phyloP scores from a whole-genome alignment of 2,329 filamentous ascomycete species.

The Colletotrichum scovillei region DNA sequence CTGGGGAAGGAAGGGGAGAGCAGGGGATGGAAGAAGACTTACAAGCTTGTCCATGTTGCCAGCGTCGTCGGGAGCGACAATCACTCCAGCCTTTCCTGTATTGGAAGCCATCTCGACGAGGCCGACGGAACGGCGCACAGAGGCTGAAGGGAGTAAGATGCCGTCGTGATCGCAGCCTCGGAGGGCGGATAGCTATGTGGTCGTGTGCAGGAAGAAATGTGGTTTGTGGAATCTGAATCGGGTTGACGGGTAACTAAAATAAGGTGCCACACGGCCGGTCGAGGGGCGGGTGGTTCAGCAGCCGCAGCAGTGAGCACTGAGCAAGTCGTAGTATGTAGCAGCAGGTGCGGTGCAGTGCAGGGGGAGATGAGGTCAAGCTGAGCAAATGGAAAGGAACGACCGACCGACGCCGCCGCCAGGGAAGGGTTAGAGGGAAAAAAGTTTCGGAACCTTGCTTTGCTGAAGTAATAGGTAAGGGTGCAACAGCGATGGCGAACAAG shows the following conservation, averaged over 20 bases:
- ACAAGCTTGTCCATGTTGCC: conserved; percentile 69
- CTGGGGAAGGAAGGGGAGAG: not conserved
- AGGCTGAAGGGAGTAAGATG: conserved; percentile 11
- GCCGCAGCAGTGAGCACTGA: not conserved
- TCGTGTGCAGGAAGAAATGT: conserved; percentile 28
- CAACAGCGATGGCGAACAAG: conserved; percentile 11
- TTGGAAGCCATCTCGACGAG: conserved; percentile 50
- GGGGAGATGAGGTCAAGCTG: conserved; percentile 10
- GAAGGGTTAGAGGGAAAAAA: conserved; percentile 13
- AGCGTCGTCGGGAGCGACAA: conserved; percentile 64
- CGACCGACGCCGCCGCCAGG: not conserved
- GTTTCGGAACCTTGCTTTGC: conserved; percentile 33
- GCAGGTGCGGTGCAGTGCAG: not conserved
- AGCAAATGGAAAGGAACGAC: not conserved
- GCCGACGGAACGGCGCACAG: conserved; percentile 20
- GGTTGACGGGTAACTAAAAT: conserved; percentile 35
- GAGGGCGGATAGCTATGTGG: conserved; percentile 28
- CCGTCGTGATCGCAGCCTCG: conserved; percentile 29
- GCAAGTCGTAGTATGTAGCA: not conserved
- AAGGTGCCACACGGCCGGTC: conserved; percentile 34
- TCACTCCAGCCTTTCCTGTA: conserved; percentile 67
- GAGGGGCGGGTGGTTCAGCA: conserved; percentile 19
- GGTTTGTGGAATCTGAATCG: conserved; percentile 32
- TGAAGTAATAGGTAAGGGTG: conserved; percentile 18
- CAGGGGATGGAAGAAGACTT: conserved; percentile 47